phyloP scores from a whole-genome alignment of 345 rosid species.

The Eucalyptus sp. region DNA sequence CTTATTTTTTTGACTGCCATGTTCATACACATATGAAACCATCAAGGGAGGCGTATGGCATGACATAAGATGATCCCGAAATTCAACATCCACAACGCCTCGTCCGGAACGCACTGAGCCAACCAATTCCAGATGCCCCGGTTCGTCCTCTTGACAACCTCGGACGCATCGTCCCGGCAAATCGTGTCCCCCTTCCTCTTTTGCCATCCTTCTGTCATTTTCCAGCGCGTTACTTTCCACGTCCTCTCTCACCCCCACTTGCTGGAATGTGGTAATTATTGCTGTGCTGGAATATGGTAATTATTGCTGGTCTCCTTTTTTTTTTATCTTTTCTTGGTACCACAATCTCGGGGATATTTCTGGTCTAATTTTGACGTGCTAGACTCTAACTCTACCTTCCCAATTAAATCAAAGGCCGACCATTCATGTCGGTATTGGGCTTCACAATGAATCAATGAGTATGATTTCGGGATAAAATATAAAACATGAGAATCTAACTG shows the following conservation, averaged over 20 bases:
- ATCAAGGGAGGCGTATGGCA: neutral
- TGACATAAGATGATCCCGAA: neutral
- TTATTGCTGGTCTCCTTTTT: neutral
- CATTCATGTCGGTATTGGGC: neutral
- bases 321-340: neutral
- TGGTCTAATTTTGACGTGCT: neutral
- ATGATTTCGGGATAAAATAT: too few species aligned
- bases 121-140: neutral
- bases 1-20: neutral
- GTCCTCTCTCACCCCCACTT: neutral
- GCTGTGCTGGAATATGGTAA: neutral
- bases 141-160: neutral
- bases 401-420: neutral
- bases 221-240: neutral
- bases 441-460: neutral
- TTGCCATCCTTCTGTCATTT: neutral
- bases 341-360: neutral
- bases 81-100: neutral
- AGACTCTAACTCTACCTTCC: neutral
- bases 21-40: neutral
- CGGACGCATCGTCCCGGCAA: neutral
- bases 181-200: neutral
- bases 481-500: rapidly evolving
- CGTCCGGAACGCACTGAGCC: neutral
- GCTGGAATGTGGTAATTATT: neutral